phyloP scores from a whole-genome alignment of 805 yeast genomes.

The Candida koratica region DNA sequence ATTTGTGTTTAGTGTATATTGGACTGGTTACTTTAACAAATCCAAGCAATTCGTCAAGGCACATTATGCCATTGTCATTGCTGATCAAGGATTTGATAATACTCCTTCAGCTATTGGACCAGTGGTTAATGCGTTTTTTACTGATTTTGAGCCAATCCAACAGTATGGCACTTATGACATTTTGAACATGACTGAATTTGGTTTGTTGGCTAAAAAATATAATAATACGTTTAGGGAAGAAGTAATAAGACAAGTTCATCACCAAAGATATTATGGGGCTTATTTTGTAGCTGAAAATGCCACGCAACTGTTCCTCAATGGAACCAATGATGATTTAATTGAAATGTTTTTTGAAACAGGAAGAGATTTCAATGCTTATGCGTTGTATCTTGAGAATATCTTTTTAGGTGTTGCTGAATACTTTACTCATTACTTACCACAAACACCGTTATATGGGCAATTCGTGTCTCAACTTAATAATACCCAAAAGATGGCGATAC shows the following conservation, averaged over 20 bases:
- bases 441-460: slow-evolving; percentile 17
- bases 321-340: slow-evolving; percentile 20
- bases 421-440: slow-evolving; percentile 17
- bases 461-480: slow-evolving; percentile 15
- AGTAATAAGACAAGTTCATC: slow-evolving; percentile 27
- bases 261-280: slow-evolving; percentile 29
- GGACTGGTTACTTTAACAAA: slow-evolving; percentile 30
- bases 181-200: slow-evolving; percentile 18
- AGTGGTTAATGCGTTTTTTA: slow-evolving; percentile 20
- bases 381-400: slow-evolving; percentile 19
- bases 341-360: slow-evolving; percentile 31
- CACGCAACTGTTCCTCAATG: slow-evolving; percentile 22
- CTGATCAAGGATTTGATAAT: slow-evolving; percentile 19
- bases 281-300: slow-evolving; percentile 29
- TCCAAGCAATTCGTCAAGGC: slow-evolving; percentile 19
- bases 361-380: slow-evolving; percentile 29
- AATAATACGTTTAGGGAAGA: slow-evolving; percentile 24
- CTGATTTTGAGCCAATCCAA: slow-evolving; percentile 19
- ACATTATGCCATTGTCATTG: slow-evolving; percentile 25
- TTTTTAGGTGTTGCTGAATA: slow-evolving; percentile 6
- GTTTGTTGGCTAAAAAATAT: slow-evolving; percentile 18
- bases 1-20: slow-evolving; percentile 25
- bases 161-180: slow-evolving; percentile 23
- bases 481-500: slow-evolving; percentile 9
- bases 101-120: slow-evolving; percentile 22